Conservation (phyloP, 805 yeast genomes). For the Candida takata region DNA sequence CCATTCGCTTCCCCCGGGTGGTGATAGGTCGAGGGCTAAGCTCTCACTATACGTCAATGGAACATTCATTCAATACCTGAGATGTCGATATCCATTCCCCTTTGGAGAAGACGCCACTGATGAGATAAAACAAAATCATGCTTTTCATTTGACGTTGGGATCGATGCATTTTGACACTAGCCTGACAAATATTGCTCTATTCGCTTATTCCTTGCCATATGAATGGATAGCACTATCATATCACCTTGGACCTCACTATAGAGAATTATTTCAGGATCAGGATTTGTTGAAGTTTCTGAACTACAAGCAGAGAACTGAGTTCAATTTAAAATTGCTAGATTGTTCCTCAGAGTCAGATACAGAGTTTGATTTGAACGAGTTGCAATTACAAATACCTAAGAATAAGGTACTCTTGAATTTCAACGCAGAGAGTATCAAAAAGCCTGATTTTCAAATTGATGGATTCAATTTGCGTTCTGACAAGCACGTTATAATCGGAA, state of each 20-base stretch:
- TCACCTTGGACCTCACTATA: constrained; percentile 43
- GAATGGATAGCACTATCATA: constrained; percentile 49
- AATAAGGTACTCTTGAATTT: constrained; percentile 15
- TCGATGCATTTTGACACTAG: constrained; percentile 10
- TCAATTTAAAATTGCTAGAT: constrained; percentile 31
- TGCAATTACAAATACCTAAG: constrained; percentile 14
- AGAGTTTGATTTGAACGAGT: constrained; percentile 13
- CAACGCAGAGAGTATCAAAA: constrained; percentile 9
- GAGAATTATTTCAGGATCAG: constrained; percentile 35
- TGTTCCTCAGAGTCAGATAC: constrained; percentile 19
- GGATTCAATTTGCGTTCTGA: constrained; percentile 3
- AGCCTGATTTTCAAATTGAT: neutral
- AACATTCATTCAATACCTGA: constrained; percentile 14
- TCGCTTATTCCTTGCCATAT: constrained; percentile 30
- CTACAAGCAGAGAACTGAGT: constrained; percentile 29
- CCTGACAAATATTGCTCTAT: constrained; percentile 30
- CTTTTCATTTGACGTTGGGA: constrained; percentile 10
- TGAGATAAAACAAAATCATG: neutral
- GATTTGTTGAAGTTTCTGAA: constrained; percentile 34
- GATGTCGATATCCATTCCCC: constrained; percentile 17
- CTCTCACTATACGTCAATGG: constrained; percentile 15
- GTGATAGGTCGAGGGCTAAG: constrained; percentile 11
- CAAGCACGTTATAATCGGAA: constrained; percentile 7
- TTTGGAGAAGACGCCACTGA: neutral
- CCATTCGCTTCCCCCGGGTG: constrained; percentile 12